Evolutionary conservation across 805 yeast genomes (phyloP), one percentile per base, ranked within the genome.

Genomic region (Hanseniaspora mollemarum): DNA sequence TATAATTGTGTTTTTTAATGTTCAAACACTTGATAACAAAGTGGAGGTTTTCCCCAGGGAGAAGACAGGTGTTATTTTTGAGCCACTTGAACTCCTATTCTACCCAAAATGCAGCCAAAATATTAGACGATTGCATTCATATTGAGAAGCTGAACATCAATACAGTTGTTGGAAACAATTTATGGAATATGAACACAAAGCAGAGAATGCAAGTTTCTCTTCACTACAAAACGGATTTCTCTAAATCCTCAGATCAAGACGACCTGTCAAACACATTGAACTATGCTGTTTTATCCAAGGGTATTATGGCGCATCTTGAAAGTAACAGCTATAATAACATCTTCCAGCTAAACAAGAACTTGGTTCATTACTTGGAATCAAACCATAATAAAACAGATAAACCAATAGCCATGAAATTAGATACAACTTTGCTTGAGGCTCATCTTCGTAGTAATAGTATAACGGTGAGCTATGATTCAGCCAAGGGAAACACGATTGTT

Each of bases 231-330:
- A 83, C 95, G 0, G 78, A 80, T 58, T 82, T 88, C 59, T 70
- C 74, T 22, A 69, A 74, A 51, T 88, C 95, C n/a, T 78, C 90
- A n/a, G 65, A 67, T 12, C 76, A 80, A 0, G 97, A 90, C 65
- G 90, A 88, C 60, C 71, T 90, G 57, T 75, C 77, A 53, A 78
- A 83, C 59, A 83, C 96, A 4, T 74, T 90, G 55, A 90, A 90
- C 65, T 90, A 90, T 64, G 96, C 95, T 1, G 87, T 80, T 4
- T 73, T 90, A 4, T 77, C 90, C 3, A 71, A 86, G 46, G 76
- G 77, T 37, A 67, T 90, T n/a, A 63, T 21, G 75, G 36, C 69
- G 71, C 4, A 74, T 4, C 18, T 51, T 16, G 50, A 19, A 22
- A 43, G 25, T 12, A 22, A 43, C 1, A 28, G 21, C 9, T 42